A percentile compares a stretch with the other conserved stretches of the same genome.
Evolutionary conservation across 1,139 yeast species (phyloP).

Genomic region (Hansenula sp.): DNA sequence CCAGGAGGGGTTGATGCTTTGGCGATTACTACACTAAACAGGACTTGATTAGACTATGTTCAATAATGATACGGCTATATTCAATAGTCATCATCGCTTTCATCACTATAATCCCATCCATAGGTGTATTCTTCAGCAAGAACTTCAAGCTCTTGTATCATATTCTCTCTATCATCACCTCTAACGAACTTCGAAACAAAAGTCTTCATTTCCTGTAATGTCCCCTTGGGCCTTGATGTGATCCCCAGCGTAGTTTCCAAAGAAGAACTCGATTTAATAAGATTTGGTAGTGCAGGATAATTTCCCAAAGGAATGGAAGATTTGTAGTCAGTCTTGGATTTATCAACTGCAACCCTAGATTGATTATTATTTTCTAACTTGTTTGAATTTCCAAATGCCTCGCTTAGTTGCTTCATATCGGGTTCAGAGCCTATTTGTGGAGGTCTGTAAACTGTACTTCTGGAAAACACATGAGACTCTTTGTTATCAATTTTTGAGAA

Average conservation of each 20-base stretch:
- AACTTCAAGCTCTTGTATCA: conserved; percentile 51
- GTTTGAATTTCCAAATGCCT: not conserved
- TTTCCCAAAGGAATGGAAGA: conserved; percentile 17
- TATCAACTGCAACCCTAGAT: not conserved
- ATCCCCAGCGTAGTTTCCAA: conserved; percentile 38
- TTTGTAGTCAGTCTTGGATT: conserved; percentile 6
- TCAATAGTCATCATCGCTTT: conserved; percentile 21
- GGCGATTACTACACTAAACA: not conserved
- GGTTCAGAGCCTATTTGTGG: conserved; percentile 2
- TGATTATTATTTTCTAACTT: not conserved
- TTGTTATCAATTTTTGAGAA: conserved; percentile 11
- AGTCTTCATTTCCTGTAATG: conserved; percentile 44
- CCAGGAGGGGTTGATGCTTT: too few relatives aligned
- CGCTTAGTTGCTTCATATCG: not conserved
- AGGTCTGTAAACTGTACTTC: conserved; percentile 29
- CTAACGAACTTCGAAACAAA: conserved; percentile 39
- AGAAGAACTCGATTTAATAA: conserved; percentile 11
- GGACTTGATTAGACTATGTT: too few relatives aligned
- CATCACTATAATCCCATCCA: conserved; percentile 49
- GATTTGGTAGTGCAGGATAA: conserved; percentile 29
- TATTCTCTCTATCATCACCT: conserved; percentile 66
- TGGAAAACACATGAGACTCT: conserved; percentile 28
- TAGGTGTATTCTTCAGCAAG: conserved; percentile 50
- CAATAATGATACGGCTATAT: too few relatives aligned
- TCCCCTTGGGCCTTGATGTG: conserved; percentile 40